Percentiles rank a stretch among this genome's conserved stretches.
Conservation (phyloP, 164 flowering plant species). For the Macadamia tetraphylla region DNA sequence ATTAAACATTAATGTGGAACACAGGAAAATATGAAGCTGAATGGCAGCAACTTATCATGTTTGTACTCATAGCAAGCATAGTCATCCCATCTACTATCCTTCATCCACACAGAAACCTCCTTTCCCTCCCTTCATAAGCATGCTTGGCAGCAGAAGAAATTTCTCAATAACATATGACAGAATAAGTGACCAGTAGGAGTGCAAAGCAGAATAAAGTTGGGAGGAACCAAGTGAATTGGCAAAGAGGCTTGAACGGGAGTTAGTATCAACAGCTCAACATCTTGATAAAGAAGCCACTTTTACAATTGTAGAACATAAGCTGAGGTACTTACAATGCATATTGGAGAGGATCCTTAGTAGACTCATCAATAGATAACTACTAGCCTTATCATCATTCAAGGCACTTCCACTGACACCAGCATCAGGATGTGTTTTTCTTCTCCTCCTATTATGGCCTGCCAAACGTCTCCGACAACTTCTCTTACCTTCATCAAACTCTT, state of each 20-base stretch:
- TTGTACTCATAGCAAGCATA: not conserved
- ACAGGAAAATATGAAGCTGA: not conserved
- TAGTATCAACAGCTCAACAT: too few relatives aligned
- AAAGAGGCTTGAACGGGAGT: too few relatives aligned
- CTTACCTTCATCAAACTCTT: slow-evolving; percentile 60
- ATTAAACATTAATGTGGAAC: not conserved
- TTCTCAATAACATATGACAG: too few relatives aligned
- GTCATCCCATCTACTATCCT: not conserved
- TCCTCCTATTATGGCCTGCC: slow-evolving; percentile 55
- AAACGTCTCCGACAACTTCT: slow-evolving; percentile 54
- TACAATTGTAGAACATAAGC: not conserved
- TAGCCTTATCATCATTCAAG: slow-evolving; percentile 31
- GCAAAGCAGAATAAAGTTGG: too few relatives aligned
- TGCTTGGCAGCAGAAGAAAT: too few relatives aligned
- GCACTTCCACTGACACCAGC: slow-evolving; percentile 28
- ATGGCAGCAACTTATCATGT: not conserved
- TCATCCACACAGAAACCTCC: not conserved
- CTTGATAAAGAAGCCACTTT: not conserved
- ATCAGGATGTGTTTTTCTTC: slow-evolving; percentile 50
- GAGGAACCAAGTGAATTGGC: too few relatives aligned
- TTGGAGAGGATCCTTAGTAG: slow-evolving; percentile 43
- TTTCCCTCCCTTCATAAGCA: too few relatives aligned
- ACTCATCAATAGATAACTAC: slow-evolving; percentile 34
- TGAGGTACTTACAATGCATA: slow-evolving; percentile 40
- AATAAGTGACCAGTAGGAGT: too few relatives aligned